Percentiles rank a stretch among this genome's conserved stretches.
These are phyloP conservation scores for Murraya paniculata DNA, from an alignment of 345 rosid species.

Conservation along the genomic window DNA sequence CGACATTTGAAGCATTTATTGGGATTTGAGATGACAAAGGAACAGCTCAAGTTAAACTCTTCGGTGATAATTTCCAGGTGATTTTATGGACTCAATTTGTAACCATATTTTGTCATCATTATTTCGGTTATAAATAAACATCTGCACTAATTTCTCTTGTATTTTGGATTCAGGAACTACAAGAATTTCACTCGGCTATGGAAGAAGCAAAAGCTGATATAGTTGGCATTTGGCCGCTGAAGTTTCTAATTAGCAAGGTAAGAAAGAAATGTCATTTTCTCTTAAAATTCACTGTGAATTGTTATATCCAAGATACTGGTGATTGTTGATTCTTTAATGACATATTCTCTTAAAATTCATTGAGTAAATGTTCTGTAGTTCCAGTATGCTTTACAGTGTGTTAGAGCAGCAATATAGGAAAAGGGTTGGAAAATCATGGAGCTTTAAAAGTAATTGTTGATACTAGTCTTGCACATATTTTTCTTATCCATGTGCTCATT, in stretches of 20 bases:
- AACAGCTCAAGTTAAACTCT: slow-evolving; percentile 77
- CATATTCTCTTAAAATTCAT: too few species aligned
- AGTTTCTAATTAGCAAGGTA: slow-evolving; percentile 69
- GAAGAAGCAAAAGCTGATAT: slow-evolving; percentile 97
- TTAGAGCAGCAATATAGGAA: not conserved
- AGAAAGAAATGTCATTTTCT: too few species aligned
- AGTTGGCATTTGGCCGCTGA: slow-evolving; percentile 90
- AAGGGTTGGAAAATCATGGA: not conserved
- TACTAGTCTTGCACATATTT: not conserved
- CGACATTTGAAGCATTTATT: slow-evolving; percentile 86
- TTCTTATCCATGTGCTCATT: not conserved
- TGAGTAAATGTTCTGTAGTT: too few species aligned
- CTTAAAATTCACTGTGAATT: too few species aligned
- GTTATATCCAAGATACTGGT: not conserved
- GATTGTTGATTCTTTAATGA: too few species aligned
- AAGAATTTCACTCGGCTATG: slow-evolving; percentile 82
- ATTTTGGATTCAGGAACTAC: slow-evolving; percentile 62
- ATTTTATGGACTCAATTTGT: slow-evolving; percentile 8
- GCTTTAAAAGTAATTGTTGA: not conserved
- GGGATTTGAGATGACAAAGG: slow-evolving; percentile 86
- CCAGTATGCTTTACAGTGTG: not conserved
- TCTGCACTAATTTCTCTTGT: slow-evolving; percentile 1
- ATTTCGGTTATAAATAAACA: too few species aligned
- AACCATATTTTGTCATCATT: too few species aligned
- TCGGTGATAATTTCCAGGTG: slow-evolving; percentile 86